phyloP scores from a whole-genome alignment of 805 yeast genomes.

The Kazachstania viticola region DNA sequence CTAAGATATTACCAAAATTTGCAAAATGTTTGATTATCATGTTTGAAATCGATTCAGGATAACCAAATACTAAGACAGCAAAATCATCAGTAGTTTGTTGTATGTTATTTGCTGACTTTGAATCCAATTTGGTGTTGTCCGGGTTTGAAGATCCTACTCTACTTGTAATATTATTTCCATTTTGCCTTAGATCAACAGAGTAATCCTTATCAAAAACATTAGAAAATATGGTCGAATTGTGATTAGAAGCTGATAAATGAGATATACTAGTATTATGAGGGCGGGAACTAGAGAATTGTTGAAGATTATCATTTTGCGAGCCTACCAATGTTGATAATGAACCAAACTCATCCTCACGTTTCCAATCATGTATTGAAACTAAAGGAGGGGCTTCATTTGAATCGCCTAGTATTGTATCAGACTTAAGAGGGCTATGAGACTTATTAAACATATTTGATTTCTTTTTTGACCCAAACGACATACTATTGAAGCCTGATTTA shows the following conservation, averaged over 20 bases:
- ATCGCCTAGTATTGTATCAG: constrained; percentile 17
- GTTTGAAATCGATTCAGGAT: constrained; percentile 63
- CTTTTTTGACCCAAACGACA: constrained; percentile 30
- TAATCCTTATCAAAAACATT: constrained; percentile 13
- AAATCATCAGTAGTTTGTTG: constrained; percentile 29
- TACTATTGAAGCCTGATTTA: constrained; percentile 27
- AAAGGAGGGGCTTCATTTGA: constrained; percentile 33
- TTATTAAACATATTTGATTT: constrained; percentile 3
- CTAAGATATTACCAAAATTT: constrained; percentile 70
- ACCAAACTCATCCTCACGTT: constrained; percentile 28
- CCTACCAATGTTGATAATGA: constrained; percentile 2
- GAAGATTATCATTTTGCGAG: neutral
- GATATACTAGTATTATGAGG: neutral
- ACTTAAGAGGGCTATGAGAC: constrained; percentile 1
- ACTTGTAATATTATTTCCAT: neutral
- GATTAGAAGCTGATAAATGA: constrained; percentile 1
- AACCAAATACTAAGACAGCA: constrained; percentile 80
- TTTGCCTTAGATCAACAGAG: neutral
- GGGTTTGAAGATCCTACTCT: neutral
- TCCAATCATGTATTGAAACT: constrained; percentile 31
- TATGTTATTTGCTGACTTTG: constrained; percentile 1
- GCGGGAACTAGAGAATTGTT: neutral
- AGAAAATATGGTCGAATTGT: neutral
- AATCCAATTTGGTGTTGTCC: constrained; percentile 1
- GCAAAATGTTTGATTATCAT: constrained; percentile 61